phyloP scores from a whole-genome alignment of 805 yeast species.

The Pichia scutulata region DNA sequence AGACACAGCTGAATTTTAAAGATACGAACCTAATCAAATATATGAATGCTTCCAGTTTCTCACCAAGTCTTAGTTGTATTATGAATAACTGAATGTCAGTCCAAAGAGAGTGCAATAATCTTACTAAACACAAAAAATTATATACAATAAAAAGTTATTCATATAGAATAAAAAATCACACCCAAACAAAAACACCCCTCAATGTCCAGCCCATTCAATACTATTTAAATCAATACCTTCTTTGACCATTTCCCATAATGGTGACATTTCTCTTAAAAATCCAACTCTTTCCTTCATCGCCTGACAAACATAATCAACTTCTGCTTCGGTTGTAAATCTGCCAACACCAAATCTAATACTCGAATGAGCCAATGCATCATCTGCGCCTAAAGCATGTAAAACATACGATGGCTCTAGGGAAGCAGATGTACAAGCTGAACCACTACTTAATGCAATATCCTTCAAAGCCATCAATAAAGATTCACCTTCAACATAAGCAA shows the following conservation, averaged over 20 bases:
- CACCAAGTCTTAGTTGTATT: too few relatives aligned
- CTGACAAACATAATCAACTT: constrained; percentile 84
- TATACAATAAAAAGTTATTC: neutral
- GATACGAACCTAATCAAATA: too few relatives aligned
- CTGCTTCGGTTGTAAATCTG: constrained; percentile 93
- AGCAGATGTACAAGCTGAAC: constrained; percentile 98
- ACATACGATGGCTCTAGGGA: constrained; percentile 97
- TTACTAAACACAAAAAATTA: neutral
- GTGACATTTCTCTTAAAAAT: constrained; percentile 85
- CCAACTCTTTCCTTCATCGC: constrained; percentile 87
- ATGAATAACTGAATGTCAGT: too few relatives aligned
- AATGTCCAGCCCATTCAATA: constrained; percentile 98
- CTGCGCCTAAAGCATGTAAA: constrained; percentile 93
- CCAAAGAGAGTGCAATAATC: neutral
- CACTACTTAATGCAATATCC: constrained; percentile 92
- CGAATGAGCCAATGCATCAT: constrained; percentile 97
- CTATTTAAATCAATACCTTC: constrained; percentile 93
- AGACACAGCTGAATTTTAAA: too few relatives aligned
- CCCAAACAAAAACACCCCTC: neutral
- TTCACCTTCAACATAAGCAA: constrained; percentile 97
- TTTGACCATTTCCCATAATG: constrained; percentile 98
- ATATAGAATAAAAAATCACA: neutral
- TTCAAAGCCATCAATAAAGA: constrained; percentile 94
- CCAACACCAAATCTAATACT: constrained; percentile 96
- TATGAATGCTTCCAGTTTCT: too few relatives aligned